Conservation (phyloP, 306 rosid species). For the Lotus japonicus region DNA sequence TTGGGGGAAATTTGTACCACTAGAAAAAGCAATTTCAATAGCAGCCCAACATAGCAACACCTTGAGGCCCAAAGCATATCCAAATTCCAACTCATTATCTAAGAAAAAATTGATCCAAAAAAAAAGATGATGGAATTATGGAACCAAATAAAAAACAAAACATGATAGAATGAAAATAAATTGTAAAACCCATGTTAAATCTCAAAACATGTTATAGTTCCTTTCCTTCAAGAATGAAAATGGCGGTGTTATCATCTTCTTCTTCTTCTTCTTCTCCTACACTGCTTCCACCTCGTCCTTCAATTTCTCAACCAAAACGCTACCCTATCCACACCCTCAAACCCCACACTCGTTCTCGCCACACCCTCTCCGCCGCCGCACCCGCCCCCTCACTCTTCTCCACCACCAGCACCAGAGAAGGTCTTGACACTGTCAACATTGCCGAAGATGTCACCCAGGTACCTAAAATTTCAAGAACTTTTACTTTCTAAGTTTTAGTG, state of each 20-base stretch:
- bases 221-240: slow-evolving; percentile 1
- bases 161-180: slow-evolving; percentile 8
- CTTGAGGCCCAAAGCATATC: no score
- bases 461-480: neutral
- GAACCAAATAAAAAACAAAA: neutral
- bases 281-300: slow-evolving; percentile 25
- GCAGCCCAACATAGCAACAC: no score
- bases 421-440: slow-evolving; percentile 71
- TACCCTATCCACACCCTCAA: slow-evolving; percentile 14
- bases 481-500: neutral
- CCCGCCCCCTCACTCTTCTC: slow-evolving; percentile 25
- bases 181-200: slow-evolving; percentile 27
- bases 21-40: no score
- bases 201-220: neutral
- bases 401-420: slow-evolving; percentile 35
- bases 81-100: no score
- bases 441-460: slow-evolving; percentile 97
- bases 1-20: no score
- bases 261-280: slow-evolving; percentile 17
- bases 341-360: neutral
- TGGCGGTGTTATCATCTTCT: slow-evolving; percentile 27
- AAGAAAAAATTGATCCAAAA: no score
- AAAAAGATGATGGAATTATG: no score
- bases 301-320: slow-evolving; percentile 5
- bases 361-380: neutral